Evolutionary conservation across 192 early-diverging fungal genomes (phyloP).

Genomic region (Funneliformis geosporum): DNA sequence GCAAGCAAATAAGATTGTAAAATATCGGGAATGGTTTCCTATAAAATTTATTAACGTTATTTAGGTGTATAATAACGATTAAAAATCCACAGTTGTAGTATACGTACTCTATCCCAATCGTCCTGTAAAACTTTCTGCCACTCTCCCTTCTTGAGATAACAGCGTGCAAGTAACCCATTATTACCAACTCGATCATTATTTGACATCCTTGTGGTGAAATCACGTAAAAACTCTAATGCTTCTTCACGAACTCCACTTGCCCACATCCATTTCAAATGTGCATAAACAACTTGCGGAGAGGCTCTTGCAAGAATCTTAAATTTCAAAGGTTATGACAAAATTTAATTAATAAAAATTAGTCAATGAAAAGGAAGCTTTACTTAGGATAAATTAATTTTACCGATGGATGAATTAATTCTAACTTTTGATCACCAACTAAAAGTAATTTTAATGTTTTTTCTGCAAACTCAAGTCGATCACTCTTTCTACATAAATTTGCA

Average conservation of each 20-base stretch:
- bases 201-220: slow-evolving; percentile 77
- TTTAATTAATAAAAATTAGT: not conserved
- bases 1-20: slow-evolving; percentile 81
- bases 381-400: not conserved
- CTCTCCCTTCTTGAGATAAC: slow-evolving; percentile 93
- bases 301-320: slow-evolving; percentile 20
- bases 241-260: slow-evolving; percentile 63
- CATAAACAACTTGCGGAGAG: slow-evolving; percentile 78
- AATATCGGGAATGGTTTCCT: slow-evolving; percentile 69
- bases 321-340: not conserved
- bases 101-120: slow-evolving; percentile 46
- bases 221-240: slow-evolving; percentile 74
- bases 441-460: slow-evolving; percentile 77
- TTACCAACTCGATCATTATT: slow-evolving; percentile 65
- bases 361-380: not conserved
- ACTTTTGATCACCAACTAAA: slow-evolving; percentile 60
- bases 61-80: no score
- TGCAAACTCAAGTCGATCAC: slow-evolving; percentile 75
- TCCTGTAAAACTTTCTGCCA: slow-evolving; percentile 75
- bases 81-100: not conserved
- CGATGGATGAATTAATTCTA: slow-evolving; percentile 34
- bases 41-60: slow-evolving; percentile 15
- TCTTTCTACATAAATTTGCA: slow-evolving; percentile 90
- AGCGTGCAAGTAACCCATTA: slow-evolving; percentile 66
- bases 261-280: slow-evolving; percentile 92